phyloP scores from a whole-genome alignment of 2,329 filamentous ascomycete genomes.

The Ophiosphaerella narmari region DNA sequence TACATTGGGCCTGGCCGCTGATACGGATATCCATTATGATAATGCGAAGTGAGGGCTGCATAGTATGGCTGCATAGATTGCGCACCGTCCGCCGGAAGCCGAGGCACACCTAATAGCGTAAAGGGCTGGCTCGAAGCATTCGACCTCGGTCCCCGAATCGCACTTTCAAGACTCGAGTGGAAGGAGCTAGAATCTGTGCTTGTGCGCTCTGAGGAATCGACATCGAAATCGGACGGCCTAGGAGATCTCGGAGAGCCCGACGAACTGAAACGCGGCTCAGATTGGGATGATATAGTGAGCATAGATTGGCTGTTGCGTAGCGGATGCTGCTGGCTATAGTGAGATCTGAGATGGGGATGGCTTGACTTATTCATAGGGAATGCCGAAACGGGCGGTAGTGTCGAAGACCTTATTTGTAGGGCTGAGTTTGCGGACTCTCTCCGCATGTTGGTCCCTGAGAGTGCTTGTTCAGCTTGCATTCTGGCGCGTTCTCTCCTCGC shows the following conservation, averaged over 20 bases:
- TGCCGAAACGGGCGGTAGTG: conserved; percentile 11
- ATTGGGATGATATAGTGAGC: conserved; percentile 2
- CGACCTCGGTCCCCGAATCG: conserved; percentile 14
- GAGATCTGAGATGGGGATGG: conserved; percentile 7
- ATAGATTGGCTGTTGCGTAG: conserved; percentile 17
- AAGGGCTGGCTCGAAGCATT: conserved; percentile 17
- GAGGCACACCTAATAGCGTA: conserved; percentile 6
- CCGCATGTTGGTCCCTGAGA: conserved; percentile 12
- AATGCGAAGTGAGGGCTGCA: background rate
- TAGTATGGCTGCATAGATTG: conserved; percentile 3
- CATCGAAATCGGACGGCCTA: conserved; percentile 1
- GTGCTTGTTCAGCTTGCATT: conserved; percentile 18
- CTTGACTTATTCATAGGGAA: conserved; percentile 7
- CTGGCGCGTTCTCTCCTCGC: conserved; percentile 21
- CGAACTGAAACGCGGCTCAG: conserved; percentile 11
- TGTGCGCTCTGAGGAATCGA: conserved; percentile 7
- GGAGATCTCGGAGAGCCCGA: conserved; percentile 1
- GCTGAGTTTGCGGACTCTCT: conserved; percentile 12
- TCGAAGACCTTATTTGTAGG: conserved; percentile 7
- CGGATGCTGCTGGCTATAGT: conserved; percentile 21
- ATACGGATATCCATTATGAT: conserved; percentile 5
- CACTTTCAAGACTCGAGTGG: conserved; percentile 11
- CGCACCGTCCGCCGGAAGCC: conserved; percentile 2
- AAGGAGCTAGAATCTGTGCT: conserved; percentile 19
- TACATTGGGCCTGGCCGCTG: conserved; percentile 5